A percentile compares a stretch with the other conserved stretches of the same genome.
phyloP scores from a whole-genome alignment of 257 asterid genomes.

The Schizonepeta tenuifolia region DNA sequence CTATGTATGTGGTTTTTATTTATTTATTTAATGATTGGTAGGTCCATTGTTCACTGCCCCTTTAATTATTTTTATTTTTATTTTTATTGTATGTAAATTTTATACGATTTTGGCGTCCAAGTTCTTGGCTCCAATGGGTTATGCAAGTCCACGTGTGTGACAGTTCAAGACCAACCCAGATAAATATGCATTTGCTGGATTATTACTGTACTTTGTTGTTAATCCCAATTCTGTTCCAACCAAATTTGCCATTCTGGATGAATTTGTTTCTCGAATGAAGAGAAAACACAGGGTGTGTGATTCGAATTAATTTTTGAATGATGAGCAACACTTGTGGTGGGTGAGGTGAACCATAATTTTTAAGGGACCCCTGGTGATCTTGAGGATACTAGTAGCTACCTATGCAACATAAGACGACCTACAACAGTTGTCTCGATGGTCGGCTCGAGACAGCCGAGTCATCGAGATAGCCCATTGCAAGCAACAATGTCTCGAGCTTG shows the following conservation, averaged over 20 bases:
- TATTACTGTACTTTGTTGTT: conserved; percentile 25
- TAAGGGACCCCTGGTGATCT: too few relatives aligned
- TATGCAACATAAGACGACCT: too few relatives aligned
- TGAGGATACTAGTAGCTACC: too few relatives aligned
- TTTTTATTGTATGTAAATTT: background rate
- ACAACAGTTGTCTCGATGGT: too few relatives aligned
- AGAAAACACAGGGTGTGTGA: background rate
- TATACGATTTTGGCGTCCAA: conserved; percentile 20
- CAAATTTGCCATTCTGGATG: background rate
- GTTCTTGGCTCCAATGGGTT: conserved; percentile 36
- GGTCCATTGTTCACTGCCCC: conserved; percentile 17
- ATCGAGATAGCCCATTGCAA: too few relatives aligned
- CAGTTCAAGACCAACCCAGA: conserved; percentile 46
- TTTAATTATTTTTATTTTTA: background rate
- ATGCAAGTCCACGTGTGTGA: conserved; percentile 47
- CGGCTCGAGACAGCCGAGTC: too few relatives aligned
- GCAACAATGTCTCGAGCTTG: too few relatives aligned
- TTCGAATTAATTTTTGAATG: background rate
- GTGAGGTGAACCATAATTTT: too few relatives aligned
- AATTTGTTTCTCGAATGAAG: conserved; percentile 6
- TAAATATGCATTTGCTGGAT: conserved; percentile 24
- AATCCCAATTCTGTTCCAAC: conserved; percentile 19
- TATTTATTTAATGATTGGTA: conserved; percentile 10
- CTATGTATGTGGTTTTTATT: background rate
- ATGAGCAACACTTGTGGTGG: too few relatives aligned